A percentile compares a stretch with the other conserved stretches of the same genome.
Evolutionary conservation across 352 stramenopile genomes (phyloP).

Genomic region (Phytophthora hybrid): DNA sequence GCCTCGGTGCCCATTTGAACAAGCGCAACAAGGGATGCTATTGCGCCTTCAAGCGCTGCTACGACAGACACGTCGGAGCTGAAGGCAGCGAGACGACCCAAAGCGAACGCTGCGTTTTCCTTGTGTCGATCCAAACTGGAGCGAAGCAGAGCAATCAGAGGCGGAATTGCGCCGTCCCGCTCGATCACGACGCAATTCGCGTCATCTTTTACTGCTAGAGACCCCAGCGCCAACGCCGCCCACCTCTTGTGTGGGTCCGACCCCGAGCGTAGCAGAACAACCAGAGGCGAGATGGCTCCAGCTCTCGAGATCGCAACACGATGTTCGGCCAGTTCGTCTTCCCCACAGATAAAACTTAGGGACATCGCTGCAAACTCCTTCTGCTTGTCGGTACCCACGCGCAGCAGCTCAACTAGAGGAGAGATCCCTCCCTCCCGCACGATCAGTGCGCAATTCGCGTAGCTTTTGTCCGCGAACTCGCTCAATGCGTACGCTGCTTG

Average conservation of each 20-base stretch:
- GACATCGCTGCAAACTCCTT: slow-evolving; percentile 5
- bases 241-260: not conserved
- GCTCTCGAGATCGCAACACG: slow-evolving; percentile 10
- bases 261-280: not conserved
- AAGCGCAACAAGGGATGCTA: slow-evolving; percentile 1
- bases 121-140: slow-evolving; percentile 9
- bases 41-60: not conserved
- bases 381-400: slow-evolving; percentile 5
- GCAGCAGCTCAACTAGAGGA: not conserved
- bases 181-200: not conserved
- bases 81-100: slow-evolving; percentile 5
- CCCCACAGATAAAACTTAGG: slow-evolving; percentile 9
- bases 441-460: slow-evolving; percentile 1
- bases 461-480: slow-evolving; percentile 9
- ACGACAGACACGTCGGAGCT: not conserved
- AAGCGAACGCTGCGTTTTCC: slow-evolving; percentile 8
- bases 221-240: slow-evolving; percentile 7
- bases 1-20: not conserved
- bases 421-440: not conserved
- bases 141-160: not conserved
- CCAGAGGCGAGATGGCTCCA: slow-evolving; percentile 9
- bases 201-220: slow-evolving; percentile 3
- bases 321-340: slow-evolving; percentile 4
- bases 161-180: not conserved
- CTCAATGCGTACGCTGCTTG: slow-evolving; percentile 10